Conservation (phyloP, 2,329 filamentous ascomycete genomes). For the Stromatinia cepivora region DNA sequence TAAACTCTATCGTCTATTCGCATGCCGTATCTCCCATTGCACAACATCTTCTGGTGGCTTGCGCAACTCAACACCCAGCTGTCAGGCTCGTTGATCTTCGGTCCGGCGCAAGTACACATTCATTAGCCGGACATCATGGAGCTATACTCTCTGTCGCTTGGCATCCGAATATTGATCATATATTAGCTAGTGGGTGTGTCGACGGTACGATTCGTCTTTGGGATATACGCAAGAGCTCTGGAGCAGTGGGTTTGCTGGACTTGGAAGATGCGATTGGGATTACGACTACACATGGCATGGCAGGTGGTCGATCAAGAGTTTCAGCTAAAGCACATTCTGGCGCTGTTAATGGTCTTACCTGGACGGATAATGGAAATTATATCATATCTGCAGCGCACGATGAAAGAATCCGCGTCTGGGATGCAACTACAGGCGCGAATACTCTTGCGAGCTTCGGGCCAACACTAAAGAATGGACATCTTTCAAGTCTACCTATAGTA, state of each 20-base stretch:
- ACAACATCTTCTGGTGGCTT: conserved; percentile 76
- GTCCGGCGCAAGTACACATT: conserved; percentile 74
- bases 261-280: conserved; percentile 80
- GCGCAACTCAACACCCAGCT: conserved; percentile 81
- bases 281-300: conserved; percentile 44
- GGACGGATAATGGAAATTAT: conserved; percentile 77
- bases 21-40: conserved; percentile 76
- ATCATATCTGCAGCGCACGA: conserved; percentile 84
- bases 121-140: conserved; percentile 66
- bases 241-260: conserved; percentile 75
- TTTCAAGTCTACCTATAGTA: conserved; percentile 62
- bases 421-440: conserved; percentile 77
- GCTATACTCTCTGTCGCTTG: conserved; percentile 71
- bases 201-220: conserved; percentile 84
- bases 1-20: conserved; percentile 69
- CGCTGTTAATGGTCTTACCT: conserved; percentile 80
- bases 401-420: conserved; percentile 82
- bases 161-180: conserved; percentile 77
- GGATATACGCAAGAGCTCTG: conserved; percentile 80
- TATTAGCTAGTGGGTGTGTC: conserved; percentile 79
- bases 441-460: conserved; percentile 87
- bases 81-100: conserved; percentile 85
- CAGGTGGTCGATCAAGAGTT: conserved; percentile 46
- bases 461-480: conserved; percentile 70
- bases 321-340: conserved; percentile 71